A percentile compares a stretch with the other conserved stretches of the same genome.
phyloP scores from a whole-genome alignment of 2,329 filamentous ascomycete species.

The Colletotrichum sp. region DNA sequence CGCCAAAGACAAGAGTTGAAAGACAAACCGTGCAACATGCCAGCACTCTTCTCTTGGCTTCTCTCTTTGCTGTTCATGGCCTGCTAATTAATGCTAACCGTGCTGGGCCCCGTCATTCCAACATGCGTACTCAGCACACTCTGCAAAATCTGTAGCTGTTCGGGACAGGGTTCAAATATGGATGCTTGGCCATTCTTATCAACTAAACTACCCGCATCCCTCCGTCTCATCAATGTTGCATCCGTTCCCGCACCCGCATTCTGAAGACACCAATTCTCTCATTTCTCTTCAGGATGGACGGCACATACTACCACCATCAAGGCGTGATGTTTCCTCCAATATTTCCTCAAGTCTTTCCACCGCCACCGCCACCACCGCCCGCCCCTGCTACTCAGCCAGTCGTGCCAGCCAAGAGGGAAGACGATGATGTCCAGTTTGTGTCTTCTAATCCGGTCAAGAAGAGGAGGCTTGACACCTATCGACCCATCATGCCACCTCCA shows the following conservation, averaged over 20 bases:
- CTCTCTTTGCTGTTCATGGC: slow-evolving; percentile 15
- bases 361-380: background rate
- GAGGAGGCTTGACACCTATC: slow-evolving; percentile 17
- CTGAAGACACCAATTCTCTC: background rate
- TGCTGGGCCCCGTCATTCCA: slow-evolving; percentile 15
- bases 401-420: slow-evolving; percentile 31
- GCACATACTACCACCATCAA: background rate
- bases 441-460: slow-evolving; percentile 49
- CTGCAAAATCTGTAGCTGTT: background rate
- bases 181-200: slow-evolving; percentile 11
- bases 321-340: slow-evolving; percentile 17
- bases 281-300: background rate
- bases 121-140: background rate
- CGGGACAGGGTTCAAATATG: slow-evolving; percentile 17
- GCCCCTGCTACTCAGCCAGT: background rate
- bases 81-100: background rate
- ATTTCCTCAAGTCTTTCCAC: slow-evolving; percentile 4
- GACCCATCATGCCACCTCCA: background rate
- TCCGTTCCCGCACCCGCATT: slow-evolving; percentile 8
- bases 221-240: slow-evolving; percentile 10
- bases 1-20: slow-evolving; percentile 14
- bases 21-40: slow-evolving; percentile 15
- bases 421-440: slow-evolving; percentile 50
- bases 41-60: slow-evolving; percentile 13
- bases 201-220: background rate